Conservation (phyloP, 352 stramenopile species). For the Phytopythium aichiense region DNA sequence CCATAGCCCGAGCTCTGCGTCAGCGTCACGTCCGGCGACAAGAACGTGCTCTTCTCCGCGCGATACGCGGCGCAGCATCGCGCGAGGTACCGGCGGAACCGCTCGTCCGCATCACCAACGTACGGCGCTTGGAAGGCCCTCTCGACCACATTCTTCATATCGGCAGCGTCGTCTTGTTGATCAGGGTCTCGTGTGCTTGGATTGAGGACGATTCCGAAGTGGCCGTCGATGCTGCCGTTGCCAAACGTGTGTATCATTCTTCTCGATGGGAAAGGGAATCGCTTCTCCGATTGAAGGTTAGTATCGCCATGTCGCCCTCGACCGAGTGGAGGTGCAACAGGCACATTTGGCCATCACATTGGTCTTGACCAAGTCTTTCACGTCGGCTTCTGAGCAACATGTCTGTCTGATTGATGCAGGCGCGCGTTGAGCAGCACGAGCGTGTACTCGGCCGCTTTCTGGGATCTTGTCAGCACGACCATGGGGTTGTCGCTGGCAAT, state of each 20-base stretch:
- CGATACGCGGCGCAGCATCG: background rate
- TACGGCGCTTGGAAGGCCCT: background rate
- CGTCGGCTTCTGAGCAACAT: background rate
- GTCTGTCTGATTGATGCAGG: constrained; percentile 12
- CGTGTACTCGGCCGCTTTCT: constrained; percentile 71
- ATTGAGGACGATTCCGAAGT: background rate
- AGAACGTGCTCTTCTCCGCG: background rate
- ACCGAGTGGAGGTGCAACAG: background rate
- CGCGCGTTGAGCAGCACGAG: constrained; percentile 43
- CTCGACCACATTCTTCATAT: background rate
- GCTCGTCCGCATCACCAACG: background rate
- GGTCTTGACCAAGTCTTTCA: background rate
- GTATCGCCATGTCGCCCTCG: background rate
- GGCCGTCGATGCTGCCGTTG: background rate
- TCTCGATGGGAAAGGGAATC: background rate
- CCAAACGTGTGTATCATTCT: background rate
- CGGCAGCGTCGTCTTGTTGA: too few species aligned
- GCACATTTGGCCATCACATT: background rate
- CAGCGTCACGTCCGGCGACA: background rate
- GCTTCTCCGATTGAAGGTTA: background rate
- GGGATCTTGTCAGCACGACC: constrained; percentile 61
- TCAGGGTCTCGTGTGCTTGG: too few species aligned
- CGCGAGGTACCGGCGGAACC: background rate
- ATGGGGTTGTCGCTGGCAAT: constrained; percentile 66
- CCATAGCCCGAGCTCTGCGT: background rate